These are phyloP conservation scores for Saprolegnia diclina DNA, from an alignment of 352 stramenopile species.

Conservation along the genomic window DNA sequence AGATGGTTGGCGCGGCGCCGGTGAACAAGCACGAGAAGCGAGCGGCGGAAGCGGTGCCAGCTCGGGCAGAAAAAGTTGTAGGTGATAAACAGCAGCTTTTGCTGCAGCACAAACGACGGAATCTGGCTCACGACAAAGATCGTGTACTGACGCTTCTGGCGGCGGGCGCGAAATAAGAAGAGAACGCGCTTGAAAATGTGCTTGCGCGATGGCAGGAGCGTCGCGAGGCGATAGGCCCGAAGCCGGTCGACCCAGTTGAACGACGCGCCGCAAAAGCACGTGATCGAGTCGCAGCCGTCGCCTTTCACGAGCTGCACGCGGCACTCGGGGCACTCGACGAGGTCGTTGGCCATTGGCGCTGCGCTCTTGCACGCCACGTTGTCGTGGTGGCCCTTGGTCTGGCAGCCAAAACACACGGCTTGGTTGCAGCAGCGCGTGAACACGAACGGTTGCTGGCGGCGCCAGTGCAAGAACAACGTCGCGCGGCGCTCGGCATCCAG, in stretches of 20 bases:
- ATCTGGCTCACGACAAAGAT: slow-evolving; percentile 1
- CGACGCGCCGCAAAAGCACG: slow-evolving; percentile 7
- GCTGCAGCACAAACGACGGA: background rate
- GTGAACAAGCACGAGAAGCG: background rate
- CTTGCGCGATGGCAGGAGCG: background rate
- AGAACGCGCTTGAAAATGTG: background rate
- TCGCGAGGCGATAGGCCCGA: background rate
- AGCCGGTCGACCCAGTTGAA: slow-evolving; percentile 10
- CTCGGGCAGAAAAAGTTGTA: background rate
- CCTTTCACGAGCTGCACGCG: slow-evolving; percentile 16
- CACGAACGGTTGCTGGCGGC: background rate
- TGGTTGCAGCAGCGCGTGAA: slow-evolving; percentile 6
- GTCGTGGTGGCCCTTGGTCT: slow-evolving; percentile 5
- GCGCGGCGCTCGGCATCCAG: slow-evolving; percentile 16
- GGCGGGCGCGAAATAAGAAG: background rate
- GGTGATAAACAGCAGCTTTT: background rate
- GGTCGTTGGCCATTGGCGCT: background rate
- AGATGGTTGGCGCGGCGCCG: too few species aligned
- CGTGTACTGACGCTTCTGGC: background rate
- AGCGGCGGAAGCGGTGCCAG: background rate
- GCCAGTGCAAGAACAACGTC: slow-evolving; percentile 3
- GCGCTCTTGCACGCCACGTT: background rate
- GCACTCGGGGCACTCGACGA: slow-evolving; percentile 5
- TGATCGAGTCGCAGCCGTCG: slow-evolving; percentile 17
- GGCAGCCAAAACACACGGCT: slow-evolving; percentile 10